Evolutionary conservation across 306 rosid genomes (phyloP).

Genomic region (Vigna angularis): DNA sequence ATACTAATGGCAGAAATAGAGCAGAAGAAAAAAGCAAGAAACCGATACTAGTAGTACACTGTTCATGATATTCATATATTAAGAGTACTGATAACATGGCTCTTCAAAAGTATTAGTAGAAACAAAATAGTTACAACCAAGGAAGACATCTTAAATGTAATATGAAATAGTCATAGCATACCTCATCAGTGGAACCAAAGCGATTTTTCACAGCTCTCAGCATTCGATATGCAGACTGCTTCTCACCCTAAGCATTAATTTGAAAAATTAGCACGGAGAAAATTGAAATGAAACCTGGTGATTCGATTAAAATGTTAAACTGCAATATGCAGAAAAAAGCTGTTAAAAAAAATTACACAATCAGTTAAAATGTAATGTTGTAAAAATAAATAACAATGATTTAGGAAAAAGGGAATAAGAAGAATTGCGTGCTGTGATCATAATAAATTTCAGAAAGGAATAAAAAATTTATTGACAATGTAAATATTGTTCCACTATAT

Average conservation of each 20-base stretch:
- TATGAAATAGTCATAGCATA: constrained; percentile 38
- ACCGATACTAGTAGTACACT: background rate
- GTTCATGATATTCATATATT: constrained; percentile 19
- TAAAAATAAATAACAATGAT: constrained; percentile 24
- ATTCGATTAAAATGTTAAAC: background rate
- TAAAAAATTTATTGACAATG: constrained; percentile 5
- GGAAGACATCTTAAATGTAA: constrained; percentile 26
- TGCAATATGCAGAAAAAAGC: background rate
- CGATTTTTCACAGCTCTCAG: constrained; percentile 96
- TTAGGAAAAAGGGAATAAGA: background rate
- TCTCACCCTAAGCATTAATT: constrained; percentile 77
- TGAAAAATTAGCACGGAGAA: constrained; percentile 38
- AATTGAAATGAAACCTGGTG: constrained; percentile 13
- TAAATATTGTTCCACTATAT: constrained; percentile 1
- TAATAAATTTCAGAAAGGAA: constrained; percentile 24
- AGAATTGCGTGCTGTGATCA: background rate
- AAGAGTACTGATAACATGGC: background rate
- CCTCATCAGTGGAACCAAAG: constrained; percentile 95
- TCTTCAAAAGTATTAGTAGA: constrained; percentile 14
- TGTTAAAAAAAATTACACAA: constrained; percentile 8
- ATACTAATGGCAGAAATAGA: constrained; percentile 13
- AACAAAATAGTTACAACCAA: constrained; percentile 14
- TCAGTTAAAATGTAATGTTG: constrained; percentile 19
- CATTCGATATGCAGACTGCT: constrained; percentile 76
- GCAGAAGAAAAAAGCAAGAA: constrained; percentile 29